phyloP scores from a whole-genome alignment of 306 rosid species.

The Trifolium repens region DNA sequence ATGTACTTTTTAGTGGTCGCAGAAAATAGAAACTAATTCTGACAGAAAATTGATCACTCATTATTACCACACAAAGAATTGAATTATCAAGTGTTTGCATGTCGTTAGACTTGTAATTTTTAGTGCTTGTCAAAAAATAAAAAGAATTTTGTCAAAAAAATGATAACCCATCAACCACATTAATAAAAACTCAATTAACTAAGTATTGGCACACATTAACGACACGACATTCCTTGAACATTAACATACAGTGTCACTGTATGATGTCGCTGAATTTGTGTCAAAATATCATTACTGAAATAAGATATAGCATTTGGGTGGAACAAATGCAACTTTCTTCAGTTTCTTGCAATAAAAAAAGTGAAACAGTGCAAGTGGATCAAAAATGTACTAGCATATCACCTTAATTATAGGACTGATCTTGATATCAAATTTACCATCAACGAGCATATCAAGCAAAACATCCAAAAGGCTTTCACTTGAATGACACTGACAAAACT shows the following conservation, averaged over 20 bases:
- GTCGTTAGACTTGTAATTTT: background rate
- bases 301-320: slow-evolving; percentile 30
- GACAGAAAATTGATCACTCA: background rate
- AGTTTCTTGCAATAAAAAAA: slow-evolving; percentile 36
- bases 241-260: slow-evolving; percentile 3
- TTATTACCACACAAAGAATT: background rate
- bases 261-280: background rate
- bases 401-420: slow-evolving; percentile 87
- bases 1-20: background rate
- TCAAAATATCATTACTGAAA: background rate
- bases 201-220: background rate
- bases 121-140: background rate
- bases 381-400: slow-evolving; percentile 45
- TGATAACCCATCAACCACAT: background rate
- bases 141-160: background rate
- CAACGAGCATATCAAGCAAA: slow-evolving; percentile 94
- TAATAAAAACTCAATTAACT: background rate
- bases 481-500: slow-evolving; percentile 79
- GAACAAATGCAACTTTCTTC: slow-evolving; percentile 27
- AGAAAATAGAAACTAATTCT: background rate
- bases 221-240: background rate
- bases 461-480: slow-evolving; percentile 78
- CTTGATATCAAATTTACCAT: slow-evolving; percentile 84
- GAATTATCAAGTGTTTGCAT: slow-evolving; percentile 6
- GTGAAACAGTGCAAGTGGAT: slow-evolving; percentile 32